Conservation (phyloP, 192 early-diverging fungal species). For the Lunasporangiospora selenospora region DNA sequence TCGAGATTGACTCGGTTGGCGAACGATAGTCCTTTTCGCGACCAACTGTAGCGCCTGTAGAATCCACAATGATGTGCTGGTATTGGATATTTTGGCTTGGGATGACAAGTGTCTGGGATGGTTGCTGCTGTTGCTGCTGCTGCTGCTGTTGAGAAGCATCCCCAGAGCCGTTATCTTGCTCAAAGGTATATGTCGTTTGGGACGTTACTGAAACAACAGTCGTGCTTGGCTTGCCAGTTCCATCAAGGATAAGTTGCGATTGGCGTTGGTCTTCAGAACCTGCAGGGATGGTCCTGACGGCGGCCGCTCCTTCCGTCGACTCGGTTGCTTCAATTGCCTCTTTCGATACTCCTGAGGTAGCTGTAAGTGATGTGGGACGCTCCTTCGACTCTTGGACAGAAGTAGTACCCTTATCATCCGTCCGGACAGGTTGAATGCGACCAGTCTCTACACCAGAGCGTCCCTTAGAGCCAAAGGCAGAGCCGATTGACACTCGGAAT, state of each 20-base stretch:
- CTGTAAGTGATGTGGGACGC: no score
- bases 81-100: not conserved
- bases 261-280: not conserved
- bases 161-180: conserved; percentile 1
- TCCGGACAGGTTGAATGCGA: conserved; percentile 22
- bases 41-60: conserved; percentile 21
- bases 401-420: no score
- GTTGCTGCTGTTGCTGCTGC: not conserved
- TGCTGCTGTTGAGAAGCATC: conserved; percentile 5
- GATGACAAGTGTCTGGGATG: not conserved
- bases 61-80: conserved; percentile 20
- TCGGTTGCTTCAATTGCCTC: no score
- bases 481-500: conserved; percentile 25
- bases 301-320: not conserved
- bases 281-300: no score
- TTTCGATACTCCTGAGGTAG: no score
- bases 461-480: conserved; percentile 25
- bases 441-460: conserved; percentile 22
- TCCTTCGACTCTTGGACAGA: no score
- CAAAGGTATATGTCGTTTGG: conserved; percentile 17
- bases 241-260: not conserved
- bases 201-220: conserved; percentile 27
- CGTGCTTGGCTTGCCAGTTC: not conserved
- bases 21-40: conserved; percentile 18
- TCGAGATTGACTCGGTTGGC: conserved; percentile 37